phyloP scores from a whole-genome alignment of 164 flowering plant species.

The Amborella trichopoda region DNA sequence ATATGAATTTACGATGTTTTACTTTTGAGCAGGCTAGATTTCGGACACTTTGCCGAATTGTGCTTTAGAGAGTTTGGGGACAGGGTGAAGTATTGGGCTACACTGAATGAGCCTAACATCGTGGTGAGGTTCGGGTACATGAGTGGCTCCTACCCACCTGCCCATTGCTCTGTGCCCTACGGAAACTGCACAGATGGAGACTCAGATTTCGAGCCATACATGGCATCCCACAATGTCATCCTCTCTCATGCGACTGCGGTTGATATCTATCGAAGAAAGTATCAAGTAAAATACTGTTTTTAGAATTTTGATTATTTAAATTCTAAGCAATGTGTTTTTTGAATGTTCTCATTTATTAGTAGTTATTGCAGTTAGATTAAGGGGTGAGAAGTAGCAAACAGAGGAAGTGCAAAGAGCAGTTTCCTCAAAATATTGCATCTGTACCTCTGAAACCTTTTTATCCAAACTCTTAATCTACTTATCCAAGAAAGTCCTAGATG shows the following conservation, averaged over 20 bases:
- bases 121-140: conserved; percentile 1
- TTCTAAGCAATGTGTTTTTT: neutral
- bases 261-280: conserved; percentile 5
- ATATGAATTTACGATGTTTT: too few species aligned
- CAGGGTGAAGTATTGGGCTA: conserved; percentile 9
- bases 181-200: conserved; percentile 4
- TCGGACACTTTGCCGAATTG: conserved; percentile 5
- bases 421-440: neutral
- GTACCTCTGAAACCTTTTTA: neutral
- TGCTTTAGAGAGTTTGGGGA: conserved; percentile 7
- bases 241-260: conserved; percentile 7
- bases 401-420: neutral
- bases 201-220: conserved; percentile 4
- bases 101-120: conserved; percentile 10
- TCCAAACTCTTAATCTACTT: too few species aligned
- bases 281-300: conserved; percentile 7
- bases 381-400: neutral
- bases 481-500: too few species aligned
- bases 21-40: conserved; percentile 9
- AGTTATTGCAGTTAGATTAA: neutral
- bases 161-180: conserved; percentile 4
- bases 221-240: conserved; percentile 8
- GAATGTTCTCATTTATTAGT: neutral
- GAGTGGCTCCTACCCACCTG: conserved; percentile 4
- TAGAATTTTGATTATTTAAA: neutral